Base-by-base conservation (phyloP, 208 protist genomes). In the Herpetomonas samuelpessoai region DNA sequence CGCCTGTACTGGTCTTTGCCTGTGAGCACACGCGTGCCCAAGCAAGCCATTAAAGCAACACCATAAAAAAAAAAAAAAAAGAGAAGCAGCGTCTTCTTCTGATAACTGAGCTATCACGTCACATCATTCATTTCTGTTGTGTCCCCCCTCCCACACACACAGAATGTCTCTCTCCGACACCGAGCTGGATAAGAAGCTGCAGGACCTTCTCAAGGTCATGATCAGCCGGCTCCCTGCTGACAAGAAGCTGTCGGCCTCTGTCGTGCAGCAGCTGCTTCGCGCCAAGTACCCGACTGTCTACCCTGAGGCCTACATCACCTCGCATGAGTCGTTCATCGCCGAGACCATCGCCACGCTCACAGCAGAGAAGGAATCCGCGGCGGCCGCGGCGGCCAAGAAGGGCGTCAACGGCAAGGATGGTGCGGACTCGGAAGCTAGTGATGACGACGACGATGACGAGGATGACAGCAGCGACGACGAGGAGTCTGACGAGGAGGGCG, bases 211-310 rank as follows among this genome's bases (percentile, higher is more conserved):
- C 12, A 68, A 75, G 25, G 62, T 78, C 38, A 88, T 95, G 73
- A 59, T 86, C 53, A 65, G 64, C 25, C 79, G 81, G 14, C 71
- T 92, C 27, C 85, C 88, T 12, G 71, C 64, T 27, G 87, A 85
- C 59, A 95, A 92, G 70, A 75, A 69, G 41, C 53, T 95, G 4
- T 74, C 79, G n/a, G 62, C 77, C 21, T 64, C 75, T 1, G 81
- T 95, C 0, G 77, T 90, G 22, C 61, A 80, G 68, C 74, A 92
- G 57, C 71, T 95, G 1, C 74, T 95, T 12, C 62, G 68, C 28
- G 50, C 49, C 41, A 92, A 87, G 70, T 92, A 91, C 61, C 45
- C 52, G 0, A 68, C 64, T 38, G 65, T 74, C 28, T 95, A 88
- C 64, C 57, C 73, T 1, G 76, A 79, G 24, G 73, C 74, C 3